Base-by-base conservation (phyloP, 2,329 filamentous ascomycete species). In the Allantophomopsis lycopodina region DNA sequence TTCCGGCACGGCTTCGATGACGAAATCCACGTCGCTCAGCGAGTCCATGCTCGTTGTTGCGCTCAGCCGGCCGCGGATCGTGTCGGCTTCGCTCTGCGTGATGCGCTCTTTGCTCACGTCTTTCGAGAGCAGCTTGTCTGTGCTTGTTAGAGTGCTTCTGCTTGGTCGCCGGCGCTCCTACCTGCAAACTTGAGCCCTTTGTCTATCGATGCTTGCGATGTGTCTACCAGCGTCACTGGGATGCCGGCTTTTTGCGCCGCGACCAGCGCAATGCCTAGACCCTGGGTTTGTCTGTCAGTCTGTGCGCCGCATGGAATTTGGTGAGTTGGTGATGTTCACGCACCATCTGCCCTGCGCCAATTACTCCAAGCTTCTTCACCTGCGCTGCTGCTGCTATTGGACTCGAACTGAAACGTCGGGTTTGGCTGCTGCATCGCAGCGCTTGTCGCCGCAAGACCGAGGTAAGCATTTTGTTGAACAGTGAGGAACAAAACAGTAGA, bases 261-360 rank as follows among this genome's bases (percentile, higher is more conserved):
- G 36, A 98, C 89, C 13, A 98, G 76, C 38, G 91, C 91, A 59
- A 98, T 98, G 43, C 91, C 91, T 35, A 98, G 67, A 43, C 91
- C 91, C 89, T 96, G 51, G 3, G 44, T 41, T 49, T 42, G 56
- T n/a, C n/a, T n/a, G 55, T 56, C 32, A 51, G 48, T 41, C 2
- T 40, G 17, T 8, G 17, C 3, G 23, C 15, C 15, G 14, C 5
- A 34, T 34, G 3, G n/a, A 8, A 7, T 7, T 15, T 34, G 32
- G 5, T n/a, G 15, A 11, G n/a, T n/a, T 20, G 18, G 12, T 16
- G 40, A 32, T 31, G 11, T 15, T 32, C 12, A 20, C 17, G 12
- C 28, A 94, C 88, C 88, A 96, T 95, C 60, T 96, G 91, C 20
- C 91, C 91, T 39, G 89, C 88, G 48, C 91, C 91, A 55, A 98